These are phyloP conservation scores for Rauvolfia tetraphylla DNA, from an alignment of 257 asterid species.

Conservation along the genomic window DNA sequence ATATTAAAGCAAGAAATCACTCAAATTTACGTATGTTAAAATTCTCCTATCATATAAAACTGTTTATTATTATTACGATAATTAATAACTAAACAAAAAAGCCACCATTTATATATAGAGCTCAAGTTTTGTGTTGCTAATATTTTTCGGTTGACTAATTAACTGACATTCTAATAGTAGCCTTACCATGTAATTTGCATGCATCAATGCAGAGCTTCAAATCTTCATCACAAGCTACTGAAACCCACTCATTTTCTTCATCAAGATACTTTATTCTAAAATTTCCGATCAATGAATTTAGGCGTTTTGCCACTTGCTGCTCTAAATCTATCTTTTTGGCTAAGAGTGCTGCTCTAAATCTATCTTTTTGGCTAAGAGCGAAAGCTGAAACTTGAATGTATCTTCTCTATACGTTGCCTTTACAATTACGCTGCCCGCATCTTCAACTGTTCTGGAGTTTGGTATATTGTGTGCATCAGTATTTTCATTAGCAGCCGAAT, in stretches of 20 bases:
- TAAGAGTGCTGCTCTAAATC: too few species aligned
- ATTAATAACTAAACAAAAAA: too few species aligned
- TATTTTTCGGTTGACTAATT: too few species aligned
- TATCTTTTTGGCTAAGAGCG: neutral
- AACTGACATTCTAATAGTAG: neutral
- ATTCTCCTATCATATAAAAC: too few species aligned
- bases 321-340: constrained; percentile 1
- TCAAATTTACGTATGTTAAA: too few species aligned
- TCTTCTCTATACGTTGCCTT: constrained; percentile 10
- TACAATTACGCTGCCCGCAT: neutral
- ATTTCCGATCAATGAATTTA: neutral
- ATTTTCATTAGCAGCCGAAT: neutral
- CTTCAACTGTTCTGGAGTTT: neutral
- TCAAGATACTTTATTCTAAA: constrained; percentile 11
- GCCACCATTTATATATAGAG: too few species aligned
- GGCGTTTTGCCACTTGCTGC: constrained; percentile 14
- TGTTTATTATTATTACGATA: too few species aligned
- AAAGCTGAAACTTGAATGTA: constrained; percentile 13
- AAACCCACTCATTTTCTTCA: constrained; percentile 6
- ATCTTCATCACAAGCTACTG: constrained; percentile 1
- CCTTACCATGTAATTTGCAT: neutral
- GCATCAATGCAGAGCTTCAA: neutral
- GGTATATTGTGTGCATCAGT: neutral
- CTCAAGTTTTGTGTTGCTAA: too few species aligned
- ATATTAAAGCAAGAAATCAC: too few species aligned